Evolutionary conservation across 2,329 filamentous ascomycete species (phyloP), one percentile per base, ranked within the genome.

Genomic region (Cladosporium sp.): DNA sequence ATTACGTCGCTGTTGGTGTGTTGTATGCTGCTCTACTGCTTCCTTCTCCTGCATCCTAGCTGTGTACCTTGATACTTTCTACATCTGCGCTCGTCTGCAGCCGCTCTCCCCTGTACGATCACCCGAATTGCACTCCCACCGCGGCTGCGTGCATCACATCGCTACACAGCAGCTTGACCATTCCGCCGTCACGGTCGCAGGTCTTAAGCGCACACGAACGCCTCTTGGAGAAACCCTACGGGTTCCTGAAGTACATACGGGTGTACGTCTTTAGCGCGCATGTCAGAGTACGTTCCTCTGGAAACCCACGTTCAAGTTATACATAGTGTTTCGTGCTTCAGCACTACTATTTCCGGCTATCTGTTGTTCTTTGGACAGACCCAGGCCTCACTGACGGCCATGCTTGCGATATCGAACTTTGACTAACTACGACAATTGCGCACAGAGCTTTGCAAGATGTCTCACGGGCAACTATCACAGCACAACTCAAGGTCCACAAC

Each of bases 101-200:
- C 69, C 71, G 68, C 51, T 44, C 66, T 51, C 68, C 70, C 72
- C 74, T 74, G 71, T 71, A 77, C 59, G 73, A 68, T 69, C 64
- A 36, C 55, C 65, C 30, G 44, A 58, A 68, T 65, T 58, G 54
- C 68, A 65, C 67, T 73, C 71, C 73, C 69, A 71, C 70, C 74
- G 75, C 78, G 77, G 78, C 75, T 80, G 77, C 77, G 78, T 81
- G 79, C 79, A 79, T 77, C 69, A 34, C 41, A 34, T 63, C 51
- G 52, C 64, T 65, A 58, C 62, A 55, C 65, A 66, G 47, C 65
- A 62, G 52, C 49, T 57, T 28, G 34, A 49, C 58, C 58, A 26
- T 30, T 26, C 54, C 11, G 49, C 28, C 30, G 32, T 64, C 15
- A 64, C 30, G 5, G 30, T 55, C 32, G 47, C 47, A 26, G 60